Evolutionary conservation across 306 rosid genomes (phyloP), one percentile per base, ranked within the genome.

Genomic region (Fragaria nilgerrensis): DNA sequence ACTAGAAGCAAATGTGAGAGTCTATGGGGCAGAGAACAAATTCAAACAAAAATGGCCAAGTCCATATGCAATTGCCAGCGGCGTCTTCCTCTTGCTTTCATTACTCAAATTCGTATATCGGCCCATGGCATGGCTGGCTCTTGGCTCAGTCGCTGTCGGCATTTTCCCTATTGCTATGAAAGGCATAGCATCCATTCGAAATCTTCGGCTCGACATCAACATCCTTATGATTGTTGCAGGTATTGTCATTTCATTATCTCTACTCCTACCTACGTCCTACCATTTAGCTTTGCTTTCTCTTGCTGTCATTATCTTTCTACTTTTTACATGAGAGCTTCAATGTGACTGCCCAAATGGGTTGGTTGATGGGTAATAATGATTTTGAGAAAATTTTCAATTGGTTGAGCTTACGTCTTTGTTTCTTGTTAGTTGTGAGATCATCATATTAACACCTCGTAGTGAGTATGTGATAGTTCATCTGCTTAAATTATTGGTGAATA

Each of bases 151-250:
- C 0, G 93, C 88, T 22, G 82, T 85, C 2, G 98, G 96, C 5
- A 75, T 78, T 2, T 23, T 55, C 56, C 98, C 98, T 0, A 84
- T 96, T 9, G 13, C 78, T 29, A 48, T 86, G 73, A 96, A 96
- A 75, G 86, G 86, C 19, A 0, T 82, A 1, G 83, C 82, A 5
- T 77, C 98, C 61, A 14, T 92, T 70, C 86, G 94, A 58, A 84
- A 85, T 65, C 41, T 82, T 15, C 84, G 97, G 76, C 9, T 92
- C 43, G 99, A 96, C 61, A 82, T 92, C n/a, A 92, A 93, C 82
- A 83, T 89, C 78, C 99, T 96, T 66, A 70, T 84, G 65, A 67
- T 92, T 43, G 81, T 91, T 34, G 96, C 99, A 77, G 99, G 99
- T 90, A 72, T n/a, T 63, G 25, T 27, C 12, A n/a, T 8, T 19